A percentile compares a stretch with the other conserved stretches of the same genome.
These are phyloP conservation scores for Termitomyces sp. DNA, from an alignment of 768 basidiomycete species.

Conservation along the genomic window DNA sequence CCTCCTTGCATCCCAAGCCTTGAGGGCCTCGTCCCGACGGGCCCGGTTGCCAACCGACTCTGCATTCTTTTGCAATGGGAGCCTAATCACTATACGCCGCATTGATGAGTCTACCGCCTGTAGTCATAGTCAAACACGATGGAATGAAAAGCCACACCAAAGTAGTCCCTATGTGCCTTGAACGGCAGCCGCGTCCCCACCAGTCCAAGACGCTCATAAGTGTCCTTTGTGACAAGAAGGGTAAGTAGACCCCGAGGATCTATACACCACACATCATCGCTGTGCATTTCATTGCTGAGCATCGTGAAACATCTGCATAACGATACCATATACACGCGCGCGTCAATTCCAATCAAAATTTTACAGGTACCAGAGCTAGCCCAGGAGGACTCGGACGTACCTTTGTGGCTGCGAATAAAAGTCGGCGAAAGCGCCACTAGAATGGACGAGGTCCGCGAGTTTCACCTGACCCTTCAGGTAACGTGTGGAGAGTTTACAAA, in stretches of 20 bases:
- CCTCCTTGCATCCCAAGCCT: constrained; percentile 48
- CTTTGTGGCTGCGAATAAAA: constrained; percentile 1
- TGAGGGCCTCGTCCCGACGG: constrained; percentile 38
- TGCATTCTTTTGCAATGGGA: constrained; percentile 39
- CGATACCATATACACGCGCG: background rate
- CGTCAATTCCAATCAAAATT: background rate
- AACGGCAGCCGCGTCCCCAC: constrained; percentile 54
- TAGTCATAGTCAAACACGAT: background rate
- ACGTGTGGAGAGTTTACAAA: constrained; percentile 37
- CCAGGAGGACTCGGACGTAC: background rate
- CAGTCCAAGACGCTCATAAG: constrained; percentile 61
- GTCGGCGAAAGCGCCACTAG: constrained; percentile 7
- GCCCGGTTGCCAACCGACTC: constrained; percentile 32
- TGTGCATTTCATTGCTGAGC: constrained; percentile 27
- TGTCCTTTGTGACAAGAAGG: constrained; percentile 49
- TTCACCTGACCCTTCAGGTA: constrained; percentile 43
- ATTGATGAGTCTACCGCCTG: background rate
- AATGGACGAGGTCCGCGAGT: constrained; percentile 37
- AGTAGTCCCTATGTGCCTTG: constrained; percentile 42
- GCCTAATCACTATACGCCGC: constrained; percentile 39
- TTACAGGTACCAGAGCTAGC: background rate
- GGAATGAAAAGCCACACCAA: constrained; percentile 32
- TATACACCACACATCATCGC: constrained; percentile 67
- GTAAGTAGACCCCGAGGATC: constrained; percentile 61
- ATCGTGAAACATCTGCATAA: constrained; percentile 23